Conservation (phyloP, 495 filamentous ascomycete species). For the Penicillium silybi region DNA sequence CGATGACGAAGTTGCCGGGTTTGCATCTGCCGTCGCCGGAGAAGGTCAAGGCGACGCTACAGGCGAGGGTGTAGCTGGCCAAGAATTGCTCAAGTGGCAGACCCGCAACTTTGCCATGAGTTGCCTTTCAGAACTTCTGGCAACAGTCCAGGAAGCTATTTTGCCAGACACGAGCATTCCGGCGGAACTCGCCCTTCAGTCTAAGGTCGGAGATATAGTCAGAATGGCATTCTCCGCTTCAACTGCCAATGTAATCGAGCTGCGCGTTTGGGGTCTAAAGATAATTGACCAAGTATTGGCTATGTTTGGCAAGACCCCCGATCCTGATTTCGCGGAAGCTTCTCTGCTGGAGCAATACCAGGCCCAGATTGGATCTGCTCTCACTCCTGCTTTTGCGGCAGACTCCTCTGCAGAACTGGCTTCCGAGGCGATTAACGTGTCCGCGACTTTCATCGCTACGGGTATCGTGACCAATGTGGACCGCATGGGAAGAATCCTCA, state of each 20-base stretch:
- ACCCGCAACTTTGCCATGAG: constrained; percentile 92
- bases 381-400: constrained; percentile 92
- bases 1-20: constrained; percentile 95
- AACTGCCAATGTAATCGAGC: constrained; percentile 84
- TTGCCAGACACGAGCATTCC: constrained; percentile 63
- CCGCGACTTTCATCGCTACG: constrained; percentile 91
- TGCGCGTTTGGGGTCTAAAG: constrained; percentile 83
- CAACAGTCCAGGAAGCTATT: constrained; percentile 68
- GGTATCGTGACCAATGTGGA: constrained; percentile 98
- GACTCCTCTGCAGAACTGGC: constrained; percentile 96
- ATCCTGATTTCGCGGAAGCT: constrained; percentile 94
- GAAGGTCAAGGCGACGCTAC: constrained; percentile 61
- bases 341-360: constrained; percentile 97
- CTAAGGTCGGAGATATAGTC: constrained; percentile 86
- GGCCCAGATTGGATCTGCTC: constrained; percentile 92
- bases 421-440: constrained; percentile 95
- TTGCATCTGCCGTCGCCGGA: constrained; percentile 66
- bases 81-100: constrained; percentile 92
- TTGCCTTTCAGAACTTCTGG: constrained; percentile 80
- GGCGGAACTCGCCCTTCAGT: constrained; percentile 71
- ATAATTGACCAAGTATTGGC: constrained; percentile 91
- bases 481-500: constrained; percentile 94
- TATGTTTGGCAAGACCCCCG: constrained; percentile 93
- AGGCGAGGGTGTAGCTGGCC: constrained; percentile 58
- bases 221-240: constrained; percentile 97